These are phyloP conservation scores for Didymosphaeria variabile DNA, from an alignment of 2,329 filamentous ascomycete species.

Conservation along the genomic window DNA sequence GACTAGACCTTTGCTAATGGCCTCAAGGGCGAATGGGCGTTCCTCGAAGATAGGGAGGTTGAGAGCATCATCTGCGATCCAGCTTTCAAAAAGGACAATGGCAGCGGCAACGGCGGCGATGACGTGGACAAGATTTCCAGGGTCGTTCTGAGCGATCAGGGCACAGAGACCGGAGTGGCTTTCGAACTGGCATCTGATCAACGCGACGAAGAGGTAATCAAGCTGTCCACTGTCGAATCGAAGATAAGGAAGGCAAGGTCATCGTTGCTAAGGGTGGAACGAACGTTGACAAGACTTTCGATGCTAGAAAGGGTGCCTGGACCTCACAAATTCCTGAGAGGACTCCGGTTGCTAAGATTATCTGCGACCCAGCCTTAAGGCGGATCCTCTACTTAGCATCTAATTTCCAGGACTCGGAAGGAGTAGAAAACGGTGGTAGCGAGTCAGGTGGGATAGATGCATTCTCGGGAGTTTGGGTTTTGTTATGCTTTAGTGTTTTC, in stretches of 20 bases:
- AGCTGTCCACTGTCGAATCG: constrained; percentile 12
- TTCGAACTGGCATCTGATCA: not conserved
- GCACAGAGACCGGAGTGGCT: constrained; percentile 7
- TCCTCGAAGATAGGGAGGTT: constrained; percentile 10
- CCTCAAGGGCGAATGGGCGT: constrained; percentile 8
- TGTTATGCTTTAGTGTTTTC: not conserved
- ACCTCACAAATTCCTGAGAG: constrained; percentile 5
- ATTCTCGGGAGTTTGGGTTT: not conserved
- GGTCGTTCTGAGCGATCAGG: constrained; percentile 9
- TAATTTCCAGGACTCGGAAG: not conserved
- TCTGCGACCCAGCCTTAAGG: constrained; percentile 15
- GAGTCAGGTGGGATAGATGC: not conserved
- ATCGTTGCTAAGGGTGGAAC: not conserved
- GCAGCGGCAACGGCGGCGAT: not conserved
- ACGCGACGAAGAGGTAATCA: constrained; percentile 10
- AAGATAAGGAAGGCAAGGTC: constrained; percentile 7
- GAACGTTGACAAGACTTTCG: constrained; percentile 12
- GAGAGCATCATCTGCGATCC: constrained; percentile 13
- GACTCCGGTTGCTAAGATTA: constrained; percentile 9
- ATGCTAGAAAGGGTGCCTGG: constrained; percentile 13
- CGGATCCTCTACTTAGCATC: constrained; percentile 1
- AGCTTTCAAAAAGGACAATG: constrained; percentile 7
- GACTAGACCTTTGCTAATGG: constrained; percentile 9
- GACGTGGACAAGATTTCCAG: not conserved
- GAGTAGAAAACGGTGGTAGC: not conserved